phyloP scores from a whole-genome alignment of 1,139 yeast species.

The Taphrina populina region DNA sequence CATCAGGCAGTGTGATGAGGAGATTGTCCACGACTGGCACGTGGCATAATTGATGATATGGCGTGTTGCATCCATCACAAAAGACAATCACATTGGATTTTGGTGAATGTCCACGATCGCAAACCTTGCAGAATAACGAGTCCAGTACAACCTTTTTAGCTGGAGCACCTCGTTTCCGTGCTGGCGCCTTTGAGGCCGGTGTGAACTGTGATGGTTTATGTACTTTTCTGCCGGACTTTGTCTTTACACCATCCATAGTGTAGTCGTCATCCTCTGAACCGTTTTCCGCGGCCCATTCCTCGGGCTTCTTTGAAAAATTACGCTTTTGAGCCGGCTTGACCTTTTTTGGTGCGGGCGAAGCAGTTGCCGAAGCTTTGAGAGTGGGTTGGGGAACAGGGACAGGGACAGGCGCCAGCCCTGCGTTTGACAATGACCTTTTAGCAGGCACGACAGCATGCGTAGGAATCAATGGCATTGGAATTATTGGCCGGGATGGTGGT shows the following conservation, averaged over 20 bases:
- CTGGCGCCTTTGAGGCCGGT: conserved; percentile 33
- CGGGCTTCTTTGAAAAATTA: conserved; percentile 5
- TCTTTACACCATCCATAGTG: conserved; percentile 40
- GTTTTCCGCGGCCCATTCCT: conserved; percentile 1
- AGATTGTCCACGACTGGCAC: conserved; percentile 49
- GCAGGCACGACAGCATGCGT: no score
- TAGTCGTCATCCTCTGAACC: conserved; percentile 38
- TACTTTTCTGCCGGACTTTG: conserved; percentile 40
- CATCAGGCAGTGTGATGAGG: conserved; percentile 50
- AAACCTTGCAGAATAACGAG: conserved; percentile 47
- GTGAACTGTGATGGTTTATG: conserved; percentile 40
- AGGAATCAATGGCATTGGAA: conserved; percentile 10
- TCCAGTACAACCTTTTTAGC: conserved; percentile 39
- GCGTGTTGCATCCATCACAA: conserved; percentile 50
- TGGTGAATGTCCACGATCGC: conserved; percentile 49
- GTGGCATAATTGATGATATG: conserved; percentile 51
- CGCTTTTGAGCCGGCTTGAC: conserved; percentile 3
- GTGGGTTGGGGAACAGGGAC: neutral
- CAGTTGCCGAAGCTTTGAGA: conserved; percentile 1
- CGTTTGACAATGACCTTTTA: no score
- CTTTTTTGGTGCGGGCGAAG: conserved; percentile 21
- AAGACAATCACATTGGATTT: conserved; percentile 49
- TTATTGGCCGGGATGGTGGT: conserved; percentile 3
- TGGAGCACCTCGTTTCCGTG: conserved; percentile 33
- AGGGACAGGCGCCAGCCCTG: no score